Evolutionary conservation across 371 early-diverging fungal species (phyloP).

Genomic region (Entomophthora muscae): DNA sequence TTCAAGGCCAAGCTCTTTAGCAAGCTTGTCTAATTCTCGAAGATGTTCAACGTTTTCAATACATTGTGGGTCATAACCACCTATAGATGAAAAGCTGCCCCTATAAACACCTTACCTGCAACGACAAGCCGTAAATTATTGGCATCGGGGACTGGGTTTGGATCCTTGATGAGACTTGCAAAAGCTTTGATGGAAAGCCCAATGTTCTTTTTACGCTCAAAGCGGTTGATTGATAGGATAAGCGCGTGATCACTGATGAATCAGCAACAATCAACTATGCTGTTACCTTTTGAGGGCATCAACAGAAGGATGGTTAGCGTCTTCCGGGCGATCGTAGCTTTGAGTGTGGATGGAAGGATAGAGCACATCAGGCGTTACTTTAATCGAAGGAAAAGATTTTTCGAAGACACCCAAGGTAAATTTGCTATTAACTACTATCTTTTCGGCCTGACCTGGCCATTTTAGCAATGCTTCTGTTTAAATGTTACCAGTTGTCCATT

Average conservation of each 20-base stretch:
- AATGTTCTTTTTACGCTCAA: slow-evolving; percentile 89
- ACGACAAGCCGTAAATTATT: slow-evolving; percentile 56
- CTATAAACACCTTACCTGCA: slow-evolving; percentile 28
- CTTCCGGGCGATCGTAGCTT: slow-evolving; percentile 21
- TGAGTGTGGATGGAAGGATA: slow-evolving; percentile 71
- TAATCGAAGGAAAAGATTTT: slow-evolving; percentile 43
- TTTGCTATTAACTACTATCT: slow-evolving; percentile 72
- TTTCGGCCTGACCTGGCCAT: slow-evolving; percentile 55
- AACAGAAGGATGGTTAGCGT: not conserved
- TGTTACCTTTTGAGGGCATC: not conserved
- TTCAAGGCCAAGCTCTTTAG: slow-evolving; percentile 21
- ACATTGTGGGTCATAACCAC: slow-evolving; percentile 75
- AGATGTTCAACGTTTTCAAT: slow-evolving; percentile 73
- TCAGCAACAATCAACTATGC: not conserved
- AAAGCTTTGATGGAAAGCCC: slow-evolving; percentile 63
- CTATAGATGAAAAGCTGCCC: slow-evolving; percentile 16
- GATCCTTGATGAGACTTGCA: slow-evolving; percentile 22
- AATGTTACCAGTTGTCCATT: slow-evolving; percentile 50
- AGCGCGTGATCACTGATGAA: slow-evolving; percentile 19
- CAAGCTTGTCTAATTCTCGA: slow-evolving; percentile 39
- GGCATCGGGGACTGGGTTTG: slow-evolving; percentile 14
- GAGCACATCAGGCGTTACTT: slow-evolving; percentile 42
- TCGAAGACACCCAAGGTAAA: slow-evolving; percentile 71
- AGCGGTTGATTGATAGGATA: slow-evolving; percentile 74
- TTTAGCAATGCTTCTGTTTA: not conserved